Evolutionary conservation across 768 basidiomycete genomes (phyloP), one percentile per base, ranked within the genome.

Genomic region (Agrocybe praecox): DNA sequence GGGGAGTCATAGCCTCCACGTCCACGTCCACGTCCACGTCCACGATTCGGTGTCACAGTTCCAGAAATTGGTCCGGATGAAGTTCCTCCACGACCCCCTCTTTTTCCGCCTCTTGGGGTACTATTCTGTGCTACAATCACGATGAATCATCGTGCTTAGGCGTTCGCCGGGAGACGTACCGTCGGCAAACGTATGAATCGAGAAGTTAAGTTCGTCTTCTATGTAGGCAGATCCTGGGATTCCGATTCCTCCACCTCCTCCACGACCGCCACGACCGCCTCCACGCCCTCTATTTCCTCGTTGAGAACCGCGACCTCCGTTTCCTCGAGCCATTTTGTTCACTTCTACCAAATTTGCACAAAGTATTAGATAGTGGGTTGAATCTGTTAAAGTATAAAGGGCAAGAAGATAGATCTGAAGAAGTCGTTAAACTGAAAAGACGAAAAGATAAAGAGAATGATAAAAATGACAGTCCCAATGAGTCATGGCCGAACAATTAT

Each of bases 71-170:
- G 55, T 1, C 49, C 53, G 6, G 54, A 58, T 17, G 17, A 26
- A 2, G 62, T 63, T 18, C 70, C 63, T 29, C 71, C 63, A 34
- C 69, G 59, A n/a, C 71, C 66, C 36, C 71, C 70, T 56, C 69
- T 61, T 4, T 66, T 69, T 36, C 67, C 57, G 10, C 59, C 58
- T 49, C 54, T 14, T 3, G 53, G 48, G 10, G 58, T 53, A 43
- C 34, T 36, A 42, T 33, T 52, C 47, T 56, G 53, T 7, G 49
- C 56, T 59, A 24, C 62, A 59, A 56, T 58, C 32, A 22, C 18
- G 32, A 49, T 54, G 22, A 56, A 56, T 48, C 46, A n/a, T 32
- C 42, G 33, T 10, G n/a, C 19, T 43, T 42, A 17, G 32, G 12
- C 5, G 19, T 42, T 18, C 17, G 33, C 36, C 42, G 18, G 49